Percentiles rank a stretch among this genome's conserved stretches.
Conservation (phyloP, 75 land plant genomes). For the Sequoia sempervirens region DNA sequence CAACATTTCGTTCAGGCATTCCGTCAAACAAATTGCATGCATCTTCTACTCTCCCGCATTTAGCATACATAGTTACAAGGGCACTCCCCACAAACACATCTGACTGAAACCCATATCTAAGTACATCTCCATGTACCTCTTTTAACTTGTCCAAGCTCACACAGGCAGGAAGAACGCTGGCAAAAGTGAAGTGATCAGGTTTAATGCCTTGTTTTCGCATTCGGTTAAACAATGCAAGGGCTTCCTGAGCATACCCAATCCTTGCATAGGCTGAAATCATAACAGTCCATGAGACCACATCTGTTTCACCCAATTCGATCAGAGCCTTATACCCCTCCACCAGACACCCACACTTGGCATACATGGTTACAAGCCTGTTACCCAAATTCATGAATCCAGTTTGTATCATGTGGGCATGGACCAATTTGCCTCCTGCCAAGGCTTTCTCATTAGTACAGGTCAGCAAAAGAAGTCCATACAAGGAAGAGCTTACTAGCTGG, state of each 20-base stretch:
- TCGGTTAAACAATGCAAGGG: conserved; percentile 29
- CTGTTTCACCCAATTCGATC: not conserved
- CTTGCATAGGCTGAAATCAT: conserved; percentile 25
- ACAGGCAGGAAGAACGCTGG: conserved; percentile 48
- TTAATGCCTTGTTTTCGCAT: conserved; percentile 29
- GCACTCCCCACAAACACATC: conserved; percentile 51
- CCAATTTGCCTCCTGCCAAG: not conserved
- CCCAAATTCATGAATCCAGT: conserved; percentile 16
- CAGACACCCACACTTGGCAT: conserved; percentile 10
- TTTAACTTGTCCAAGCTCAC: conserved; percentile 13
- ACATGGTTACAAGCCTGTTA: not conserved
- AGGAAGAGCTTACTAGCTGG: not conserved
- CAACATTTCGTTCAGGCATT: conserved; percentile 47
- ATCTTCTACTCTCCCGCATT: conserved; percentile 20
- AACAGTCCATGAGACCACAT: conserved; percentile 16
- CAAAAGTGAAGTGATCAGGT: conserved; percentile 35
- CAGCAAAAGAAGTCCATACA: not conserved
- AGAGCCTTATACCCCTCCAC: conserved; percentile 10
- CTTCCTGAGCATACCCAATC: conserved; percentile 25
- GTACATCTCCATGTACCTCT: conserved; percentile 35
- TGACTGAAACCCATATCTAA: conserved; percentile 25
- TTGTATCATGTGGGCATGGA: not conserved
- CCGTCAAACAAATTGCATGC: conserved; percentile 48
- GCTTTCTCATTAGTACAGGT: conserved; percentile 1
- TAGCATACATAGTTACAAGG: conserved; percentile 51